These are phyloP conservation scores for Diutina rugosa DNA, from an alignment of 1,139 yeast genomes.

Conservation along the genomic window DNA sequence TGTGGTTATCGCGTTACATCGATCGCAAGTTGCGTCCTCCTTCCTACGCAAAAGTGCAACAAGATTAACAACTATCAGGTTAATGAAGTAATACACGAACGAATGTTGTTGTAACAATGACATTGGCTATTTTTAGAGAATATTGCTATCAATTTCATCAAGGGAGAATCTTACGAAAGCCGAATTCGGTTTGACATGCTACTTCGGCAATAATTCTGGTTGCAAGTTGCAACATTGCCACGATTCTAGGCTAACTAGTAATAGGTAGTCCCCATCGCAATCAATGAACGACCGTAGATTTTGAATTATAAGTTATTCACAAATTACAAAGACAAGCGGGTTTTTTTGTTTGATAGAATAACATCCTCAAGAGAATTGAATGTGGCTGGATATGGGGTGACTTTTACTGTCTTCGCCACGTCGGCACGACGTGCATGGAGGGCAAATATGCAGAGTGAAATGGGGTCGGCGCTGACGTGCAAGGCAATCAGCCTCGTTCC, in stretches of 20 bases:
- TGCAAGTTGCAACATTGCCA: background rate
- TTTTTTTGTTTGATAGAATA: too few species aligned
- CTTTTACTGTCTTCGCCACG: background rate
- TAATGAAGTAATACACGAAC: background rate
- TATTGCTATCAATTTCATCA: too few species aligned
- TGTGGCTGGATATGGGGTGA: background rate
- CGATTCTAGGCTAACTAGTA: background rate
- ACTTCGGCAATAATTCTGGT: background rate
- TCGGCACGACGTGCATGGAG: background rate
- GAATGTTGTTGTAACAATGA: background rate
- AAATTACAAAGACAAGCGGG: too few species aligned
- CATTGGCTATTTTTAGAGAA: too few species aligned
- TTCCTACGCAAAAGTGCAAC: constrained; percentile 94
- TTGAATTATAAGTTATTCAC: too few species aligned
- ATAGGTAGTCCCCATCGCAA: too few species aligned
- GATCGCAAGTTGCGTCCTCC: constrained; percentile 80
- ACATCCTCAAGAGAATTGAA: too few species aligned
- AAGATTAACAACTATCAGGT: constrained; percentile 16
- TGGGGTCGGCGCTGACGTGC: background rate
- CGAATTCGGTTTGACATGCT: background rate
- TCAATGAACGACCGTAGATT: too few species aligned
- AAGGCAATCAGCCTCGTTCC: too few species aligned
- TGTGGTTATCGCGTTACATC: constrained; percentile 71
- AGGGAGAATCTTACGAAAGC: too few species aligned
- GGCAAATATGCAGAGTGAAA: background rate